These are phyloP conservation scores for Xerophyta viscosa DNA, from an alignment of 106 monocot species.

Conservation along the genomic window DNA sequence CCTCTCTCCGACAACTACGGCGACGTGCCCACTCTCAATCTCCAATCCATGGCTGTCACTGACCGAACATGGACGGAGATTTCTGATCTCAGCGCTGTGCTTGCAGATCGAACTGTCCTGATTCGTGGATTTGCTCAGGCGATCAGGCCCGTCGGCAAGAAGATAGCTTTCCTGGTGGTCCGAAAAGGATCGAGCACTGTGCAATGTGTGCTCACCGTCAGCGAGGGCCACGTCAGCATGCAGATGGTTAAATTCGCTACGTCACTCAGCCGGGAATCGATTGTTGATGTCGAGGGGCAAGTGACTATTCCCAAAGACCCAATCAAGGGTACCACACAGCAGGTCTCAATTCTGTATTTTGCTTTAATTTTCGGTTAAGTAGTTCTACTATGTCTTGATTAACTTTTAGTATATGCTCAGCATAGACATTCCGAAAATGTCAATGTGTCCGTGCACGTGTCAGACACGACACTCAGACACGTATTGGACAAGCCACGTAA, in stretches of 20 bases:
- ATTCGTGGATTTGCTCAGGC: conserved; percentile 56
- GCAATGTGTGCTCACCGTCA: conserved; percentile 60
- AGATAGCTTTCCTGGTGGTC: conserved; percentile 67
- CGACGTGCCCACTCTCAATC: conserved; percentile 51
- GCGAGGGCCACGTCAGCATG: conserved; percentile 39
- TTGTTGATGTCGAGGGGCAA: conserved; percentile 62
- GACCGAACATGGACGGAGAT: conserved; percentile 60
- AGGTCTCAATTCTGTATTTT: conserved; percentile 25
- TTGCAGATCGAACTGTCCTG: conserved; percentile 43
- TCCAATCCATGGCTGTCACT: conserved; percentile 55
- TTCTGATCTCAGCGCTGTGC: conserved; percentile 17
- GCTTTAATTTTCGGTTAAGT: not conserved
- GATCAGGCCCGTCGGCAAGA: conserved; percentile 55
- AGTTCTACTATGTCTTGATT: too few relatives aligned
- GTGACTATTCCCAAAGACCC: conserved; percentile 49
- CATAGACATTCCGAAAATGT: too few relatives aligned
- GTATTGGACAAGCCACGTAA: too few relatives aligned
- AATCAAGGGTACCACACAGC: conserved; percentile 73
- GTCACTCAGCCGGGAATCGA: conserved; percentile 57
- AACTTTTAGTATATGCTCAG: too few relatives aligned
- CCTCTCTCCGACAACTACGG: conserved; percentile 53
- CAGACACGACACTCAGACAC: too few relatives aligned
- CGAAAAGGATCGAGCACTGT: conserved; percentile 53
- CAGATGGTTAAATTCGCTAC: conserved; percentile 80
- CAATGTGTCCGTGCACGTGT: too few relatives aligned